Conservation (phyloP, 768 basidiomycete species). For the Roridomyces roridus region DNA sequence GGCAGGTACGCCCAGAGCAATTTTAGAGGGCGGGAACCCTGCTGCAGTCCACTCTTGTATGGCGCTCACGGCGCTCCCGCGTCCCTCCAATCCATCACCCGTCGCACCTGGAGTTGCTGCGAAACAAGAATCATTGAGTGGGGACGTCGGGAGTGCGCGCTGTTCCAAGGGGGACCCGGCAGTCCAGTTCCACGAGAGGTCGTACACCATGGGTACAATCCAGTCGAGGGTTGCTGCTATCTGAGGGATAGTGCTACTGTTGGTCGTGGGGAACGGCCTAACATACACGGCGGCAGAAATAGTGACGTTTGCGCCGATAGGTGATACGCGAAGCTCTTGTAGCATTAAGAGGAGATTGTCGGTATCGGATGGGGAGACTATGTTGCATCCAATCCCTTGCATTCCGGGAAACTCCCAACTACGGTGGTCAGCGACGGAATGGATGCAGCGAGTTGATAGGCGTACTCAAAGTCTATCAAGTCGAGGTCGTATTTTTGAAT, state of each 20-base stretch:
- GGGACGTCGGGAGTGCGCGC: constrained; percentile 71
- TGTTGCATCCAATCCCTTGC: constrained; percentile 78
- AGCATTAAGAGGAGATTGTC: constrained; percentile 84
- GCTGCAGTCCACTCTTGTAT: constrained; percentile 76
- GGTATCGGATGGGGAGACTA: constrained; percentile 64
- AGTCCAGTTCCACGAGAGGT: constrained; percentile 67
- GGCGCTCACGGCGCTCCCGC: constrained; percentile 78
- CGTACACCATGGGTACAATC: constrained; percentile 72
- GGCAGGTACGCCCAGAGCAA: constrained; percentile 83
- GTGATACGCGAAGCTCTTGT: constrained; percentile 65
- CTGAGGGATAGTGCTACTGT: constrained; percentile 68
- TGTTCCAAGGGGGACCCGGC: constrained; percentile 50
- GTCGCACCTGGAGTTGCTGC: constrained; percentile 38
- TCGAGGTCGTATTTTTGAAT: constrained; percentile 61
- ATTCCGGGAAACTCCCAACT: constrained; percentile 90
- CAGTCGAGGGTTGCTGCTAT: constrained; percentile 73
- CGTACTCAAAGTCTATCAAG: constrained; percentile 63
- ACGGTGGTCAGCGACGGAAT: neutral
- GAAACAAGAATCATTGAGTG: constrained; percentile 78
- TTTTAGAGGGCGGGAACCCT: constrained; percentile 69
- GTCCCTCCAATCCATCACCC: constrained; percentile 47
- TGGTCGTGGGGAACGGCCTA: constrained; percentile 55
- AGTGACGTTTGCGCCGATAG: constrained; percentile 60
- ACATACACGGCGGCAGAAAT: constrained; percentile 55
- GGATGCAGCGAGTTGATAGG: neutral